Conservation (phyloP, 495 filamentous ascomycete species). For the Oidiodendron maius region DNA sequence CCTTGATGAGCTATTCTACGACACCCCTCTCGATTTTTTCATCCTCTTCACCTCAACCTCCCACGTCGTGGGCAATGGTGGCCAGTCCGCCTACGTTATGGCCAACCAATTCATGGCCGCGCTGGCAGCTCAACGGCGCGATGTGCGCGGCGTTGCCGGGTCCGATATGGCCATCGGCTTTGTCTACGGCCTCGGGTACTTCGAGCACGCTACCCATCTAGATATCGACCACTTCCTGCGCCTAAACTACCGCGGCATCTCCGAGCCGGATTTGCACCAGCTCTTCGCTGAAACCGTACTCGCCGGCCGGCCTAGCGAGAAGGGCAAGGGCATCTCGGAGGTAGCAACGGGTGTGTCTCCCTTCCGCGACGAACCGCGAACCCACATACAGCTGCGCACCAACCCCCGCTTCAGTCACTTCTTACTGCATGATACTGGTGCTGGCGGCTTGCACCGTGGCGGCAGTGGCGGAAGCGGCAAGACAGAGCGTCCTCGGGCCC, state of each 20-base stretch:
- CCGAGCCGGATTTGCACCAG: conserved; percentile 54
- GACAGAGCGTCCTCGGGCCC: too few relatives aligned
- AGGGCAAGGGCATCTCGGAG: conserved; percentile 11
- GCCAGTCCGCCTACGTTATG: conserved; percentile 45
- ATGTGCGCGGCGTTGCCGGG: conserved; percentile 15
- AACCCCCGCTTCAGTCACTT: neutral
- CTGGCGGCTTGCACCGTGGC: neutral
- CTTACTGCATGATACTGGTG: neutral
- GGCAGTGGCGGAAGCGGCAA: neutral
- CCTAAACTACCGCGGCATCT: conserved; percentile 47
- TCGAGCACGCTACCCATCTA: conserved; percentile 16
- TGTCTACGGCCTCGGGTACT: conserved; percentile 49
- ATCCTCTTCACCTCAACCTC: conserved; percentile 44
- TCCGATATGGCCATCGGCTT: conserved; percentile 52
- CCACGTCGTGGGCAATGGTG: conserved; percentile 36
- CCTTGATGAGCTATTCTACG: conserved; percentile 33
- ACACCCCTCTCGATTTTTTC: conserved; percentile 49
- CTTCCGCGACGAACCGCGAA: neutral
- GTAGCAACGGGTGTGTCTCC: conserved; percentile 16
- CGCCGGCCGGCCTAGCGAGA: conserved; percentile 10
- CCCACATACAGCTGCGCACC: neutral
- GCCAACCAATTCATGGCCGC: conserved; percentile 41
- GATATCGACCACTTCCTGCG: neutral
- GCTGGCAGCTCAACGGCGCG: conserved; percentile 25
- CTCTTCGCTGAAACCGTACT: conserved; percentile 54